Evolutionary conservation across 768 basidiomycete genomes (phyloP), one percentile per base, ranked within the genome.

Genomic region (Boletus reticuloceps): DNA sequence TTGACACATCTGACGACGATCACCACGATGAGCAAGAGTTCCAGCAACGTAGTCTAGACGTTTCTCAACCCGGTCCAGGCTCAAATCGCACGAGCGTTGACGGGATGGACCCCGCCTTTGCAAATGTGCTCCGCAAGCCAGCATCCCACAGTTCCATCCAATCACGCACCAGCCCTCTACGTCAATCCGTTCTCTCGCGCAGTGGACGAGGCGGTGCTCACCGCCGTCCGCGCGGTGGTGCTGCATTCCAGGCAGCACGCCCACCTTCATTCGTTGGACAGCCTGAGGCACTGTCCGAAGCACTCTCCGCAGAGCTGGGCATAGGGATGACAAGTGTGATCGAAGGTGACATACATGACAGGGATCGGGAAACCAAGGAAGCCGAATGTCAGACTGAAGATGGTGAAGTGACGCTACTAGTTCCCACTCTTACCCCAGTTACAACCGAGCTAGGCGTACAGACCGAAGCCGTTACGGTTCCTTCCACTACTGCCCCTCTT

Each of bases 41-140:
- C 17, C 67, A 61, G n/a, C 60, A 65, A 20, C 58, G 62, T 41
- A 50, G 65, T 37, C 58, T 66, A 12, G 60, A 69, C 3, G 69
- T 70, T 14, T 79, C 77, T 10, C 74, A 72, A 11, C 68, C 71
- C 37, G 66, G 74, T 38, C 63, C 70, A 13, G 70, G 66, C 10
- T 86, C 85, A 5, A 88, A 88, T 62, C 78, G 85, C 36, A 82
- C 82, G 7, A 89, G 86, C 62, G 80, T 91, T 5, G 90, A 93
- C 53, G 91, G 90, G 42, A 90, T 94, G 88, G 92, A 94, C 58
- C 92, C 93, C 11, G 79, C 74, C 1, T 94, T 91, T 64, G 90
- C 91, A 50, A 89, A 89, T 55, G 78, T 91, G 14, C 82, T 93
- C 43, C 82, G 82, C 52, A 84, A 85, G 39, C 72, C 79, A 6